These are phyloP conservation scores for Hylodesmum podocarpum DNA, from an alignment of 306 rosid genomes.

Conservation along the genomic window DNA sequence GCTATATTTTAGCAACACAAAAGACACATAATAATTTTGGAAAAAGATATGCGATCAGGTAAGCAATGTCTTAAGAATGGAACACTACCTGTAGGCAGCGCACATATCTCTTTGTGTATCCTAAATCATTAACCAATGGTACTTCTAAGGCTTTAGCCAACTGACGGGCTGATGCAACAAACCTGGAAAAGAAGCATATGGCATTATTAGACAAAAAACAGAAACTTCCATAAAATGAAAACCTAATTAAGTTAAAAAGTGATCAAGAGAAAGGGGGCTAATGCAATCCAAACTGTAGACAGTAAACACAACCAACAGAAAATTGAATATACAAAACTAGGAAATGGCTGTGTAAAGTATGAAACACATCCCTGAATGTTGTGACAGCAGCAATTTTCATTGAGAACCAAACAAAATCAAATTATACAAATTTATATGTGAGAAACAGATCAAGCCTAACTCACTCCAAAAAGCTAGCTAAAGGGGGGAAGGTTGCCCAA, in stretches of 20 bases:
- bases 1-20: not conserved
- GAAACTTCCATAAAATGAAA: conserved; percentile 1
- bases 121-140: conserved; percentile 98
- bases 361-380: not conserved
- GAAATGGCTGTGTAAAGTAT: not conserved
- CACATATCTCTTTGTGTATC: conserved; percentile 97
- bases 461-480: not conserved
- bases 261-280: conserved; percentile 1
- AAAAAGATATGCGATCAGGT: not conserved
- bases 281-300: not conserved
- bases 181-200: conserved; percentile 52
- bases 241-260: conserved; percentile 12
- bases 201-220: not conserved
- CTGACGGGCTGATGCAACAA: conserved; percentile 91
- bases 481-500: not conserved
- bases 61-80: not conserved
- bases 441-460: not conserved
- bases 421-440: not conserved
- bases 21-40: not conserved
- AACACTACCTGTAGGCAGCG: conserved; percentile 93
- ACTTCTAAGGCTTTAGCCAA: conserved; percentile 98
- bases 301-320: not conserved
- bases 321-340: not conserved
- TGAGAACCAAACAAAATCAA: not conserved
- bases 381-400: not conserved